Conservation (phyloP, 2,329 filamentous ascomycete genomes). For the Fusarium luffae region DNA sequence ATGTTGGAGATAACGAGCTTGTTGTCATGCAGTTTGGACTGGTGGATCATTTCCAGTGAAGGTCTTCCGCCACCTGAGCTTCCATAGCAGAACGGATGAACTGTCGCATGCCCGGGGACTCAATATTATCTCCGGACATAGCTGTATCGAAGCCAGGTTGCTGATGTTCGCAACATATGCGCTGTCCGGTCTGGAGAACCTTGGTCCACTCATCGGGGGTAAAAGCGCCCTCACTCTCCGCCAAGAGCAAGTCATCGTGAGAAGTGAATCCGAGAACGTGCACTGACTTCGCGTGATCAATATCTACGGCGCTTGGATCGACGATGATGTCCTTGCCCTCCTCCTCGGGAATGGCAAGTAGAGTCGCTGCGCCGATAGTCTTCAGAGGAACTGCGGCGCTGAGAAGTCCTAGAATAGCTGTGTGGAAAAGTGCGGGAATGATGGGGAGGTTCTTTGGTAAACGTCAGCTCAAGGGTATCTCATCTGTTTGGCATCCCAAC, state of each 20-base stretch:
- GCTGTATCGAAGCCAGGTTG: slow-evolving; percentile 55
- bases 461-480: slow-evolving; percentile 25
- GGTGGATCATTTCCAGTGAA: slow-evolving; percentile 65
- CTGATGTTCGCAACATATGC: slow-evolving; percentile 67
- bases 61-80: slow-evolving; percentile 62
- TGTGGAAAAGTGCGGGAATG: slow-evolving; percentile 84
- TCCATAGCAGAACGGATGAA: slow-evolving; percentile 73
- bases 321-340: slow-evolving; percentile 58
- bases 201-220: slow-evolving; percentile 79
- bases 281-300: slow-evolving; percentile 72
- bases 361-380: slow-evolving; percentile 73
- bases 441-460: slow-evolving; percentile 75
- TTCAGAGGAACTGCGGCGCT: slow-evolving; percentile 85
- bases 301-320: slow-evolving; percentile 72
- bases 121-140: slow-evolving; percentile 57
- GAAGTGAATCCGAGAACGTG: slow-evolving; percentile 90
- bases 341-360: slow-evolving; percentile 67
- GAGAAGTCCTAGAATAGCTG: slow-evolving; percentile 80
- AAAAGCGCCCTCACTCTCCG: slow-evolving; percentile 85
- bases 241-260: slow-evolving; percentile 76
- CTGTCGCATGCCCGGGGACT: slow-evolving; percentile 63
- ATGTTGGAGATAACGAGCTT: slow-evolving; percentile 13
- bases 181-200: slow-evolving; percentile 72
- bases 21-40: slow-evolving; percentile 19
- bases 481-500: slow-evolving; percentile 37